Evolutionary conservation across 257 asterid genomes (phyloP), one percentile per base, ranked within the genome.

Genomic region (Sherardia arvensis): DNA sequence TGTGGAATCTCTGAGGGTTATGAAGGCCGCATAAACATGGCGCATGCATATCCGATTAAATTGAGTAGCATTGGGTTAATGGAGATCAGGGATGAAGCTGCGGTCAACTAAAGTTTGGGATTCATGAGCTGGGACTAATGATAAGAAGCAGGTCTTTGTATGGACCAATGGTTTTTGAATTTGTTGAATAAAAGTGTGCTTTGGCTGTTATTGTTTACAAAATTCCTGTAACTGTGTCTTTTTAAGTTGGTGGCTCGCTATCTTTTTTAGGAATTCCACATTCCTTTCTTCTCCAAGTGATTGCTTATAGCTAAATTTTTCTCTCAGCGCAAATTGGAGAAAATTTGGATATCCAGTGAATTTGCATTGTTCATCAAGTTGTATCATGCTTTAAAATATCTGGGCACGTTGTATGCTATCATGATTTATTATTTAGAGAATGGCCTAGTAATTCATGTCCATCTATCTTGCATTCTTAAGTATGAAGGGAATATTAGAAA

Each of bases 401-500:
- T 11, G 8, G 30, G 38, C 27, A 51, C n/a, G 4, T 65, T 17
- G 29, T 30, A 1, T 4, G 45, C 7, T 38, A 0, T 56, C 56
- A 40, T n/a, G 28, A 38, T 17, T n/a, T 36, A 1, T 18, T 40
- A 5, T 15, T 36, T 56, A 45, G 28, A 23, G n/a, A 56, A 67
- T 20, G n/a, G 17, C 20, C 22, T 21, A 43, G 51, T 58, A 23
- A 72, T 32, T 68, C 7, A 64, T 17, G 22, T 56, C 30, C 54
- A 49, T 56, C 30, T 61, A 49, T 29, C 59, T 33, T 45, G 48
- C 25, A 23, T 5, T 43, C 29, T 64, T 23, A 30, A 91, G 98
- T 61, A 75, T 84, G 95, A 83, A 80, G 81, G 93, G 83, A 45
- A 86, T 91, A 70, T 82, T 91, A 2, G 98, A 81, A 36, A 82